Conservation (phyloP, 1,284 basidiomycete genomes). For the Ganoderma sinense region DNA sequence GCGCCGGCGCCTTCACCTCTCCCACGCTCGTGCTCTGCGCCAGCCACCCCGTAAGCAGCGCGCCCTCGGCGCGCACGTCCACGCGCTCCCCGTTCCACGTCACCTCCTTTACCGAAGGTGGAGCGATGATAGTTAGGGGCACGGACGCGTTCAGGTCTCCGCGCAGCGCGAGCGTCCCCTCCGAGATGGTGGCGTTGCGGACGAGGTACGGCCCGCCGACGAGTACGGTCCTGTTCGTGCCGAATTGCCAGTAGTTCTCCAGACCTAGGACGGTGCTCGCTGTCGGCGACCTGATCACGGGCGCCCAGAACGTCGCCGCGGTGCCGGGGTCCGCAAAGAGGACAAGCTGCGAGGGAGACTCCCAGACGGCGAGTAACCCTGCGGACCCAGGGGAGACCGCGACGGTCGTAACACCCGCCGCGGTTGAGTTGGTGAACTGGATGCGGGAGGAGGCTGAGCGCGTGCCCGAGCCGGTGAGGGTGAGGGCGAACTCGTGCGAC, state of each 20-base stretch:
- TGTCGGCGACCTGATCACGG: constrained; percentile 44
- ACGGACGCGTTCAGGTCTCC: constrained; percentile 52
- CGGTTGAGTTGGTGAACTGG: no score
- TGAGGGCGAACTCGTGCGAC: constrained; percentile 65
- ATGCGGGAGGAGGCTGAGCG: no score
- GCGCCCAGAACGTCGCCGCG: constrained; percentile 65
- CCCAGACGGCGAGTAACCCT: constrained; percentile 58
- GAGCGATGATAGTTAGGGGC: constrained; percentile 59
- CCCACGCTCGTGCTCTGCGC: constrained; percentile 21
- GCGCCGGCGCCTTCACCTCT: constrained; percentile 42
- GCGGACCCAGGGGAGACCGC: constrained; percentile 57
- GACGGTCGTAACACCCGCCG: constrained; percentile 45
- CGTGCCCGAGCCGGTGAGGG: constrained; percentile 38
- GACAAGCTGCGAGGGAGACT: constrained; percentile 70
- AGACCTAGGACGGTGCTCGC: constrained; percentile 38
- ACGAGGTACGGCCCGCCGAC: constrained; percentile 65
- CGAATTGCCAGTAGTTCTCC: constrained; percentile 56
- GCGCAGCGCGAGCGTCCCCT: no score
- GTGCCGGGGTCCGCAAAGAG: constrained; percentile 71
- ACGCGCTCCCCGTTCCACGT: constrained; percentile 76
- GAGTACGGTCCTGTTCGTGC: constrained; percentile 57
- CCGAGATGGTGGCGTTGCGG: constrained; percentile 53
- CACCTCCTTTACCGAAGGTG: constrained; percentile 55
- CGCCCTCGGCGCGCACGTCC: constrained; percentile 37
- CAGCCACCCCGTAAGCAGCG: constrained; percentile 37